These are phyloP conservation scores for Pyrenophora seminiperda DNA, from an alignment of 2,329 filamentous ascomycete species.

Conservation along the genomic window DNA sequence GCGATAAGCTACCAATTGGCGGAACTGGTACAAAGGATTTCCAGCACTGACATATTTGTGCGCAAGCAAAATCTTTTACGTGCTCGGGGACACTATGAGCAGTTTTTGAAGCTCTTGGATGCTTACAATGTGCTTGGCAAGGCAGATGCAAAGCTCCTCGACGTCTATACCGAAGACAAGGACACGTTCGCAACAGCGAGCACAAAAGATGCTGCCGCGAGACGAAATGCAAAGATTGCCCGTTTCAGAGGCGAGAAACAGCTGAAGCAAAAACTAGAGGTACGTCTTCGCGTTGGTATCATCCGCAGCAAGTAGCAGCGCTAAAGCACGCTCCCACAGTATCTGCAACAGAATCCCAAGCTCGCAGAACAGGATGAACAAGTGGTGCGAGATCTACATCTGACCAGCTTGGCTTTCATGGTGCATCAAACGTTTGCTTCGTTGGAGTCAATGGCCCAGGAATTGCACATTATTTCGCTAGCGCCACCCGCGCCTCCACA, in stretches of 20 bases:
- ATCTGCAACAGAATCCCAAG: slow-evolving; percentile 63
- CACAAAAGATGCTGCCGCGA: slow-evolving; percentile 67
- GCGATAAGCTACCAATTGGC: slow-evolving; percentile 78
- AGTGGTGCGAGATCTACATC: slow-evolving; percentile 75
- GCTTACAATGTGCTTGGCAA: slow-evolving; percentile 73
- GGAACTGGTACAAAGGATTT: slow-evolving; percentile 74
- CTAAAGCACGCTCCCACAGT: slow-evolving; percentile 50
- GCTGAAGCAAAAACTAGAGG: slow-evolving; percentile 80
- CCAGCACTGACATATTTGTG: slow-evolving; percentile 57
- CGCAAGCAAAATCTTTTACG: slow-evolving; percentile 65
- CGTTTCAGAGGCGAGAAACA: slow-evolving; percentile 85
- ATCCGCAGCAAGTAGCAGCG: slow-evolving; percentile 9
- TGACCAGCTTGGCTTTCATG: slow-evolving; percentile 74
- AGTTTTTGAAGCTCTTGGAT: slow-evolving; percentile 76
- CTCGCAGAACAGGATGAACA: slow-evolving; percentile 79
- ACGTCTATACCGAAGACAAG: slow-evolving; percentile 73
- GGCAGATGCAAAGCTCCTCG: slow-evolving; percentile 70
- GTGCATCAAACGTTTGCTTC: slow-evolving; percentile 82
- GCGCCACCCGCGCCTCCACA: slow-evolving; percentile 64
- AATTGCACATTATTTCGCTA: slow-evolving; percentile 78
- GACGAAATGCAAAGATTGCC: slow-evolving; percentile 82
- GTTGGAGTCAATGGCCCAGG: slow-evolving; percentile 84
- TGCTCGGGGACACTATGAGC: slow-evolving; percentile 75
- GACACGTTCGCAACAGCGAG: slow-evolving; percentile 74
- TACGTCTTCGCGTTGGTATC: slow-evolving; percentile 40